A percentile compares a stretch with the other conserved stretches of the same genome.
Evolutionary conservation across 768 basidiomycete species (phyloP).

Genomic region (Sarcomyxa edulis): DNA sequence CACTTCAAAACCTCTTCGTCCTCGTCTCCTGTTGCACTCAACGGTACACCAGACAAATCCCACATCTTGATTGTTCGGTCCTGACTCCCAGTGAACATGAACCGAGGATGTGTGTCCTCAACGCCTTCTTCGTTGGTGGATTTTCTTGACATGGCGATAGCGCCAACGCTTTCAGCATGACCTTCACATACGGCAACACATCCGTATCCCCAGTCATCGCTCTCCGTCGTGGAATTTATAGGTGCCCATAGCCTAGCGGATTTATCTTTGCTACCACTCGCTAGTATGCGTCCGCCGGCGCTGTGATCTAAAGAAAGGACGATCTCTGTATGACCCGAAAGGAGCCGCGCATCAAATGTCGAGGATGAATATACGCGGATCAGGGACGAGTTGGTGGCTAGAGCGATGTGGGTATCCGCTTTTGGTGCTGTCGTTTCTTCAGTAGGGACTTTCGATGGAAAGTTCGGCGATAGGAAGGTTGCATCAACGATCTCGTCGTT

Average conservation of each 20-base stretch:
- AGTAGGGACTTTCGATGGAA: too few species aligned
- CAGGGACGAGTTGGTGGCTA: conserved; percentile 97
- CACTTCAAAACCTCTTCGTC: conserved; percentile 39
- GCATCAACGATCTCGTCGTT: conserved; percentile 98
- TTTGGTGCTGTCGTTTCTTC: conserved; percentile 13
- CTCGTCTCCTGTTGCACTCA: conserved; percentile 17
- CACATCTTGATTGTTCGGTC: conserved; percentile 99
- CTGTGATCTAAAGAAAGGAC: conserved; percentile 81
- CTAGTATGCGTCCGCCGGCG: conserved; percentile 65
- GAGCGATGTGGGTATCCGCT: conserved; percentile 72
- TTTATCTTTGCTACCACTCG: conserved; percentile 89
- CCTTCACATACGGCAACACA: conserved; percentile 90
- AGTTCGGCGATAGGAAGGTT: conserved; percentile 56
- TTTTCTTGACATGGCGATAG: conserved; percentile 75
- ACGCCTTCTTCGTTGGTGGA: conserved; percentile 21
- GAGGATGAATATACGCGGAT: conserved; percentile 83
- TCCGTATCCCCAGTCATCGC: conserved; percentile 47
- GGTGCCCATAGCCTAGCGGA: conserved; percentile 83
- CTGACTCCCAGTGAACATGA: conserved; percentile 94
- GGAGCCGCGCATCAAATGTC: conserved; percentile 76
- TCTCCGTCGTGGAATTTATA: conserved; percentile 11
- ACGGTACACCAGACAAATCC: conserved; percentile 65
- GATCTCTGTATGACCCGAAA: conserved; percentile 88
- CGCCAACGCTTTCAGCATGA: conserved; percentile 91
- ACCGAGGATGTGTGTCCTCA: conserved; percentile 34